Percentiles rank a stretch among this genome's conserved stretches.
These are phyloP conservation scores for Pythium dissimile DNA, from an alignment of 352 stramenopile species.

Conservation along the genomic window DNA sequence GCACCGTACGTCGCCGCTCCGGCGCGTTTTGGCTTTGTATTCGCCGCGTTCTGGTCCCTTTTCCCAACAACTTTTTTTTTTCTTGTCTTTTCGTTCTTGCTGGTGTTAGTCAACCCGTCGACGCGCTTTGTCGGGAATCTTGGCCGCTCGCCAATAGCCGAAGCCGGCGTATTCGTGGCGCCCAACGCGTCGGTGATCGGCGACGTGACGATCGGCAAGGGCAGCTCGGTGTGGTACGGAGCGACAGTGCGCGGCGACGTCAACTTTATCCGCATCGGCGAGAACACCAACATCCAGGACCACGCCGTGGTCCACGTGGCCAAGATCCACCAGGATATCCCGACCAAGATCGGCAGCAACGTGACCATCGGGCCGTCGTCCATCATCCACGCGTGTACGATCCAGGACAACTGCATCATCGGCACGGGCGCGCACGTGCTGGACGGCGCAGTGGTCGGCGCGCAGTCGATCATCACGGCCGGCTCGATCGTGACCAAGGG, in stretches of 20 bases:
- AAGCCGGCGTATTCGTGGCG: slow-evolving; percentile 78
- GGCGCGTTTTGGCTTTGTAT: neutral
- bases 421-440: slow-evolving; percentile 90
- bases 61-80: neutral
- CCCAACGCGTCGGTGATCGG: slow-evolving; percentile 92
- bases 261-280: slow-evolving; percentile 92
- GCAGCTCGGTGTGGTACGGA: slow-evolving; percentile 92
- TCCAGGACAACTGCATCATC: slow-evolving; percentile 91
- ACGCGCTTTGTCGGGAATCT: slow-evolving; percentile 74
- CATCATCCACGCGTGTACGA: slow-evolving; percentile 90
- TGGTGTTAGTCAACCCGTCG: slow-evolving; percentile 69
- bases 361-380: slow-evolving; percentile 86
- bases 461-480: slow-evolving; percentile 87
- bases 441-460: slow-evolving; percentile 85
- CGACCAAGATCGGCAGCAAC: slow-evolving; percentile 89
- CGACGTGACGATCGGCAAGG: slow-evolving; percentile 89
- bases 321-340: slow-evolving; percentile 91
- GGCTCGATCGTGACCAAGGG: slow-evolving; percentile 86
- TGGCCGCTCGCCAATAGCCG: slow-evolving; percentile 57
- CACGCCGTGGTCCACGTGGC: slow-evolving; percentile 92
- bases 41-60: neutral
- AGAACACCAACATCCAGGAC: slow-evolving; percentile 92
- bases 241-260: slow-evolving; percentile 90
- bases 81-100: neutral
- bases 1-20: slow-evolving; percentile 61